Evolutionary conservation across 306 rosid genomes (phyloP).

Genomic region (Malus domestica): ASM211411v1 NC_041791.1:32983501-32984000

Average conservation of each 20-base stretch:
- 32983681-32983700: no score
- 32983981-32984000: neutral
- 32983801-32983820: neutral
- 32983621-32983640: no score
- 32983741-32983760: neutral
- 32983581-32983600: no score
- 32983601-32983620: no score
- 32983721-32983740: no score
- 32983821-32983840: neutral
- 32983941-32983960: neutral
- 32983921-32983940: neutral
- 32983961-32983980: neutral
- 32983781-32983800: neutral
- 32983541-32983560: no score
- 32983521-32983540: no score
- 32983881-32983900: neutral
- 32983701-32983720: no score
- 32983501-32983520: no score
- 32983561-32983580: no score
- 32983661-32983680: no score
- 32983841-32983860: neutral
- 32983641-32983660: no score
- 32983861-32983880: neutral
- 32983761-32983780: neutral
- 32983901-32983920: neutral